phyloP scores from a whole-genome alignment of 306 rosid species.

The Prunus fruticosa region DNA sequence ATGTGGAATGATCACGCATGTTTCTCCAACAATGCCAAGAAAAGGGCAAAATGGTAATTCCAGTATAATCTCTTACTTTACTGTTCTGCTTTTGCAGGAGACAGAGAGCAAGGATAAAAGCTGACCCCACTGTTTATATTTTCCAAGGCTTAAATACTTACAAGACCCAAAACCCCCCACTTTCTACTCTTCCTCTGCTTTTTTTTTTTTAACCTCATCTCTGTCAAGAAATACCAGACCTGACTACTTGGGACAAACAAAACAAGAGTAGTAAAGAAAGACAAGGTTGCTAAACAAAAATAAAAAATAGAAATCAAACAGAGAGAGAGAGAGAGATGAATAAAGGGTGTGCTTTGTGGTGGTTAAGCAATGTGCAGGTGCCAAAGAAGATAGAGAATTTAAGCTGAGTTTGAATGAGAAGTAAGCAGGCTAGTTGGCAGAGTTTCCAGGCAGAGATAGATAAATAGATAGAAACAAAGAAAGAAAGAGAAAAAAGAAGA shows the following conservation, averaged over 20 bases:
- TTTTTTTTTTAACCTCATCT: constrained; percentile 6
- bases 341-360: constrained; percentile 22
- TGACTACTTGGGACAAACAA: constrained; percentile 39
- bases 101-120: not conserved
- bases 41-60: constrained; percentile 29
- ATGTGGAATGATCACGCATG: no score
- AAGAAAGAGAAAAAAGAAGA: not conserved
- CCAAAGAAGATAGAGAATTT: constrained; percentile 12
- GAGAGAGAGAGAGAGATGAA: constrained; percentile 14
- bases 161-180: constrained; percentile 5
- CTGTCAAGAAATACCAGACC: constrained; percentile 30
- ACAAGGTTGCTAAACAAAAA: not conserved
- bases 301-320: constrained; percentile 4
- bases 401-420: not conserved
- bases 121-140: constrained; percentile 1
- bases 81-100: not conserved
- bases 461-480: not conserved
- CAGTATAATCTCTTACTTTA: not conserved
- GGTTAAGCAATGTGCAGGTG: constrained; percentile 17
- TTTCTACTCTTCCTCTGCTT: not conserved
- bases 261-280: constrained; percentile 13
- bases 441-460: not conserved
- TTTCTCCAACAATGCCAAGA: not conserved
- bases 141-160: constrained; percentile 27
- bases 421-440: not conserved